Conservation (phyloP, 2,329 filamentous ascomycete species). For the Pestalotiopsis sp. region DNA sequence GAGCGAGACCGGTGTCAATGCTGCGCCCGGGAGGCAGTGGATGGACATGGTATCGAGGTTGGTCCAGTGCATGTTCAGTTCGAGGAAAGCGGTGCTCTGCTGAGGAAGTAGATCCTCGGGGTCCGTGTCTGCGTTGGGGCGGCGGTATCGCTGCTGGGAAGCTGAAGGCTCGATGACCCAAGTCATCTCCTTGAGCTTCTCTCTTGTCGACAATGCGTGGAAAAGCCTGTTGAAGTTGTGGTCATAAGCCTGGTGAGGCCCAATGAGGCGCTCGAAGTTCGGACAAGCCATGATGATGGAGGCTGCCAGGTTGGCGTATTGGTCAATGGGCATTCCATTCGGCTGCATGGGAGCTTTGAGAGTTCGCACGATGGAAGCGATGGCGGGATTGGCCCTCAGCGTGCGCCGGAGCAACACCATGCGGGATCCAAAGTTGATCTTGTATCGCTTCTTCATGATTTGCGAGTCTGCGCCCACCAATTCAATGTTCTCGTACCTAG, state of each 20-base stretch:
- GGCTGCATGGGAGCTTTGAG: conserved; percentile 58
- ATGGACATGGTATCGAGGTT: conserved; percentile 59
- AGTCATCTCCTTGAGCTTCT: conserved; percentile 57
- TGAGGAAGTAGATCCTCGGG: conserved; percentile 43
- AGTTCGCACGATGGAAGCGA: conserved; percentile 58
- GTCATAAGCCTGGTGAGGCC: conserved; percentile 56
- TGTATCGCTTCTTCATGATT: conserved; percentile 60
- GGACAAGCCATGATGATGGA: conserved; percentile 67
- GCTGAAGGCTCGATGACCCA: conserved; percentile 56
- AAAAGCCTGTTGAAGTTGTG: conserved; percentile 60
- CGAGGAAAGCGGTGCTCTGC: conserved; percentile 48
- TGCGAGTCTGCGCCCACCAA: conserved; percentile 60
- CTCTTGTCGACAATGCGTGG: conserved; percentile 61
- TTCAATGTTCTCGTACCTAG: conserved; percentile 60
- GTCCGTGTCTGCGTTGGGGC: conserved; percentile 27
- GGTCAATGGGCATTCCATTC: conserved; percentile 41
- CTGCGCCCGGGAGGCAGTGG: conserved; percentile 60
- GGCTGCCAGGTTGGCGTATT: conserved; percentile 61
- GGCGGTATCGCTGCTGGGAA: conserved; percentile 39
- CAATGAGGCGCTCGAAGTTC: conserved; percentile 62
- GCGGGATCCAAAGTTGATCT: conserved; percentile 53
- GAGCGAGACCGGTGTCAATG: conserved; percentile 54
- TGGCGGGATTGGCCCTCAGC: conserved; percentile 52
- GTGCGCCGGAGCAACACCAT: conserved; percentile 61
- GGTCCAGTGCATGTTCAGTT: conserved; percentile 57